These are phyloP conservation scores for Reticulascus tulasneorum DNA, from an alignment of 2,329 filamentous ascomycete genomes.

Conservation along the genomic window DNA sequence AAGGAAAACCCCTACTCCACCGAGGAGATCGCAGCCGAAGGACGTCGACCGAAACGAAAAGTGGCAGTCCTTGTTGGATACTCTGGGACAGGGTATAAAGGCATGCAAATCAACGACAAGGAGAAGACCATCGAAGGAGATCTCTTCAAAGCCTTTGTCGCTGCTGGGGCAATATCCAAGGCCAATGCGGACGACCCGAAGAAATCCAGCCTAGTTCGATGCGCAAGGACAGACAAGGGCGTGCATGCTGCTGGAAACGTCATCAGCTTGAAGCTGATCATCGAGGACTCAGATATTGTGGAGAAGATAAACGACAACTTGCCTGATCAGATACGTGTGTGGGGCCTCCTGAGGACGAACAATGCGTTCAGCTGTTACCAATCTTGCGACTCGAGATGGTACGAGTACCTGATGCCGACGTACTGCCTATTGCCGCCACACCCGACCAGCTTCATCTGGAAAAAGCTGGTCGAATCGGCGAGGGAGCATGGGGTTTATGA, in stretches of 20 bases:
- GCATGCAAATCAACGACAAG: slow-evolving; percentile 82
- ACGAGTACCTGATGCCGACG: slow-evolving; percentile 94
- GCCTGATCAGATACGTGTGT: slow-evolving; percentile 85
- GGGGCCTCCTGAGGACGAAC: slow-evolving; percentile 87
- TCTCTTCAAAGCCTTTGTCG: slow-evolving; percentile 86
- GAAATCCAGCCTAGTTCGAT: slow-evolving; percentile 90
- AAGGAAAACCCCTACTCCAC: slow-evolving; percentile 52
- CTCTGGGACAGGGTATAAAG: slow-evolving; percentile 92
- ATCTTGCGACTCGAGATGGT: slow-evolving; percentile 90
- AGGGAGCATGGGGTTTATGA: slow-evolving; percentile 70
- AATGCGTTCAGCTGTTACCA: slow-evolving; percentile 94
- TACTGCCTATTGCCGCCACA: slow-evolving; percentile 92
- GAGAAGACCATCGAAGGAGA: slow-evolving; percentile 96
- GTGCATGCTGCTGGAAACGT: slow-evolving; percentile 95
- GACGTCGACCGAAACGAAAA: slow-evolving; percentile 88
- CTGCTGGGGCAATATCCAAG: slow-evolving; percentile 90
- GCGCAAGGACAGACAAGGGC: slow-evolving; percentile 94
- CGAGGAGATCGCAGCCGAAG: slow-evolving; percentile 85
- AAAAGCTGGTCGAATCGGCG: slow-evolving; percentile 74
- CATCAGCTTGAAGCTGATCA: slow-evolving; percentile 90
- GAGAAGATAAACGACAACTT: slow-evolving; percentile 86
- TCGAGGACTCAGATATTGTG: slow-evolving; percentile 84
- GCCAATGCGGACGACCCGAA: slow-evolving; percentile 95
- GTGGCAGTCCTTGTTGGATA: slow-evolving; percentile 95
- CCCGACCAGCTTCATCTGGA: slow-evolving; percentile 79